Evolutionary conservation across 2,329 filamentous ascomycete species (phyloP), one percentile per base, ranked within the genome.

Genomic region (Venturia aucupariae): DNA sequence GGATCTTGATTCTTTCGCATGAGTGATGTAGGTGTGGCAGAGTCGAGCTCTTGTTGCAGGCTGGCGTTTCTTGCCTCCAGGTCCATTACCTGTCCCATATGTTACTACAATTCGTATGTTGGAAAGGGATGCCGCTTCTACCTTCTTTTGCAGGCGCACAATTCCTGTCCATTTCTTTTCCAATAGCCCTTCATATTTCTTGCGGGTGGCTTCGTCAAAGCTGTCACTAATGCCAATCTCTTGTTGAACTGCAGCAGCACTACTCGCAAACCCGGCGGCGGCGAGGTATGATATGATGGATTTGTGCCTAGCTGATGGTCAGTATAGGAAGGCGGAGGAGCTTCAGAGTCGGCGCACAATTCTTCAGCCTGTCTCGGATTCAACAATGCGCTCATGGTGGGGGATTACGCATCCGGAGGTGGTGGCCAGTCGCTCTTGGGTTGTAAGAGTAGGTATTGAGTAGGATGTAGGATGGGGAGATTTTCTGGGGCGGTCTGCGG

Each of bases 161-260:
- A 97, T 89, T 71, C 91, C 94, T 24, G 93, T 97, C 93, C 93
- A 97, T 81, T 97, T 97, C 84, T 96, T 97, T 82, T 97, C 93
- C 69, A 97, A 78, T 35, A 97, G 78, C 1, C 90, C 90, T 77
- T 96, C 92, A 78, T 97, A 97, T 78, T 96, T 96, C 80, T 96
- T 96, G 62, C 88, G 84, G 24, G 90, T 96, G 22, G 84, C 83
- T 67, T 89, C 82, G 73, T 96, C 91, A 71, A 95, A 92, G 60
- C 79, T 81, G 68, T 89, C 85, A 62, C 86, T 83, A 4, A 96
- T 82, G 64, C 83, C 82, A n/a, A 90, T 78, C 75, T 97, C 92
- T 71, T 89, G 82, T 67, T 91, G 86, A 66, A 97, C 80, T 30
- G 88, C 84, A 55, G 85, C 80, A 51, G 90, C 89, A 67, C 84